phyloP scores from a whole-genome alignment of 208 protist genomes.

The Leishmania arabica region DNA sequence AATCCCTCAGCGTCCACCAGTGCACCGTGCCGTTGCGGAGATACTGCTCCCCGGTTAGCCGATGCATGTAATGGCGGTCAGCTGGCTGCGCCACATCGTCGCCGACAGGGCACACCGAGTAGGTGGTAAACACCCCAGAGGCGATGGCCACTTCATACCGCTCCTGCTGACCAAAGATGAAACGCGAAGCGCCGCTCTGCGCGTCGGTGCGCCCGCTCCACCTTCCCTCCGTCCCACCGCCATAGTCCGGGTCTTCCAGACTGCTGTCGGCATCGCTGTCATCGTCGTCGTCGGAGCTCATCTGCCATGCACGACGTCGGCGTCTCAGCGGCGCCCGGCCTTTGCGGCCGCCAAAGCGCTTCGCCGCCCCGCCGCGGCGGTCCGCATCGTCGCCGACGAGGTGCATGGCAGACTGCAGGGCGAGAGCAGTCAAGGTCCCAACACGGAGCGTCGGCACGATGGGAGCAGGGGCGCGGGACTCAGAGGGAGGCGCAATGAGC shows the following conservation, averaged over 20 bases:
- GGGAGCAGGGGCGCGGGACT: neutral
- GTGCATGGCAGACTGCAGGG: slow-evolving; percentile 7
- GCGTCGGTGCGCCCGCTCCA: neutral
- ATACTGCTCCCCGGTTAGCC: neutral
- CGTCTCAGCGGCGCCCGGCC: neutral
- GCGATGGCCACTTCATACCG: slow-evolving; percentile 14
- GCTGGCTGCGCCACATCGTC: neutral
- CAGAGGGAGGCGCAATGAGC: neutral
- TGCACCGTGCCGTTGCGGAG: slow-evolving; percentile 28
- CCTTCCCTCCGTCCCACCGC: neutral
- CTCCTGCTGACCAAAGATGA: neutral
- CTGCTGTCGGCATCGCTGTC: neutral
- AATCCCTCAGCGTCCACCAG: slow-evolving; percentile 30
- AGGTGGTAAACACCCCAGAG: slow-evolving; percentile 16
- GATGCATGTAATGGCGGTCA: neutral
- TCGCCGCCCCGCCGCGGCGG: slow-evolving; percentile 1
- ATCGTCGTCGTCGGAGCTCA: slow-evolving; percentile 2
- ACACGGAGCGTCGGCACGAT: slow-evolving; percentile 11
- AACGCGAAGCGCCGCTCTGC: neutral
- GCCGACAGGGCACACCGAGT: neutral
- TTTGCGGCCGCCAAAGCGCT: neutral
- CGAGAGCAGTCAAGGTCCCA: slow-evolving; percentile 12
- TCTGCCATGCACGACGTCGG: neutral
- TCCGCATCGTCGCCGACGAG: no score
- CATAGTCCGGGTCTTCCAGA: neutral